Conservation (phyloP, 306 rosid species). For the Gillenia trifoliata region DNA sequence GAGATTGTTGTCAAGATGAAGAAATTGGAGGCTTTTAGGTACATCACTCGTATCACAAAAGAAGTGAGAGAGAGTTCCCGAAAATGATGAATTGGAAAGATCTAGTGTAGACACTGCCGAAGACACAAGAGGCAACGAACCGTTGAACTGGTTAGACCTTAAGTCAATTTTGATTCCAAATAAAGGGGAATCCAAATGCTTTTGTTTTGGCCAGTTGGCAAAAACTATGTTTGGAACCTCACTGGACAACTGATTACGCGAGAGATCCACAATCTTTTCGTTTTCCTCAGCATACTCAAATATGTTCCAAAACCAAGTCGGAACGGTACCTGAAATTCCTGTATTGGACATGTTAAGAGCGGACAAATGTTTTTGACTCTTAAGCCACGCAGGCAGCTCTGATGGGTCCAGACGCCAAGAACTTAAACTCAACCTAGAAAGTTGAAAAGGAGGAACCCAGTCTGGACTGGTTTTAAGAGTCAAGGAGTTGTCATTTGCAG, state of each 20-base stretch:
- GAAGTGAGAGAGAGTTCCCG: background rate
- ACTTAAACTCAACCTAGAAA: background rate
- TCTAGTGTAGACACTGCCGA: background rate
- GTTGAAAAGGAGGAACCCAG: conserved; percentile 16
- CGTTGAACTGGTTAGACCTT: background rate
- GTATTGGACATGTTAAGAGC: conserved; percentile 5
- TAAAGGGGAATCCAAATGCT: too few relatives aligned
- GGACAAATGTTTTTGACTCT: background rate
- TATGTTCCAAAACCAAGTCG: conserved; percentile 13
- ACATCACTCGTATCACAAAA: background rate
- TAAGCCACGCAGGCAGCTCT: conserved; percentile 35
- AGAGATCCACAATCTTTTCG: background rate
- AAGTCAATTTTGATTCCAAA: background rate
- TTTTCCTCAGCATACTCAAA: too few relatives aligned
- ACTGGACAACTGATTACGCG: conserved; percentile 13
- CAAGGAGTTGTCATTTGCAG: too few relatives aligned
- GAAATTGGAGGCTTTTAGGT: background rate
- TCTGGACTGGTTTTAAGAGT: too few relatives aligned
- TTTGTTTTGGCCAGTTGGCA: background rate
- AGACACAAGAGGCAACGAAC: background rate
- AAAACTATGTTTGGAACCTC: conserved; percentile 3
- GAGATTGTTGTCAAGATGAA: background rate
- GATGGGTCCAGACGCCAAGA: conserved; percentile 25
- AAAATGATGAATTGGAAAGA: conserved; percentile 5
- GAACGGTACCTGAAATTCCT: background rate